Evolutionary conservation across 75 land plant genomes (phyloP).

Genomic region (Cunninghamia lanceolata): DNA sequence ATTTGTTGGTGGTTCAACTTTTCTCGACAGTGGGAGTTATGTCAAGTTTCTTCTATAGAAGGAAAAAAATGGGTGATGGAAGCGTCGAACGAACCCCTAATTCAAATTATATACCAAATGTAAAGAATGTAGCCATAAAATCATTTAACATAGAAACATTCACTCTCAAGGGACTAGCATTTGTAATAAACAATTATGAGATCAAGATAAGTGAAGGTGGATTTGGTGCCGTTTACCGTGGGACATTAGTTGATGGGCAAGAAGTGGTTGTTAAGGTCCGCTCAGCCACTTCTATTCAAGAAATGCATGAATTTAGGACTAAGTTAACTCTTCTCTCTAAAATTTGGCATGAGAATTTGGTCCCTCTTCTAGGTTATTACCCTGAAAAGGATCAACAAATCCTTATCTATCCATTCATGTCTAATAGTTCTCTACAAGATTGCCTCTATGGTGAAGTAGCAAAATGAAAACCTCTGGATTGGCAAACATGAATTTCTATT

Average conservation of each 20-base stretch:
- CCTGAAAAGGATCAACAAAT: slow-evolving; percentile 60
- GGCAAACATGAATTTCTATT: slow-evolving; percentile 62
- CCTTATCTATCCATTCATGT: slow-evolving; percentile 70
- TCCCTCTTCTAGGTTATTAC: slow-evolving; percentile 67
- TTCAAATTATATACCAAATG: background rate
- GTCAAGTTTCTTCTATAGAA: too few relatives aligned
- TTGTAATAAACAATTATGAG: slow-evolving; percentile 34
- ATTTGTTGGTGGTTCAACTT: too few relatives aligned
- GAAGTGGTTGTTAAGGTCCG: slow-evolving; percentile 74
- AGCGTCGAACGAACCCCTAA: too few relatives aligned
- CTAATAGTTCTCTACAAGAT: slow-evolving; percentile 70
- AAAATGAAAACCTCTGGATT: slow-evolving; percentile 51
- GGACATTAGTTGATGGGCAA: slow-evolving; percentile 60
- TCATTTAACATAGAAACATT: background rate
- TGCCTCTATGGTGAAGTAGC: slow-evolving; percentile 66
- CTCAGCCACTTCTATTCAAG: slow-evolving; percentile 66
- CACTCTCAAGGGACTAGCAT: background rate
- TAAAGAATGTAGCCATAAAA: background rate
- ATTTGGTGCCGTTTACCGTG: slow-evolving; percentile 73
- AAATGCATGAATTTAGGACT: slow-evolving; percentile 64
- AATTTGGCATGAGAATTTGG: slow-evolving; percentile 54
- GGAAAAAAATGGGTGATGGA: too few relatives aligned
- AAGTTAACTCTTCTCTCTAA: slow-evolving; percentile 55
- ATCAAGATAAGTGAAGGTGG: slow-evolving; percentile 69
- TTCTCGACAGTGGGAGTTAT: too few relatives aligned